Conservation (phyloP, 1,284 basidiomycete species). For the Sporisorium reilianum region DNA sequence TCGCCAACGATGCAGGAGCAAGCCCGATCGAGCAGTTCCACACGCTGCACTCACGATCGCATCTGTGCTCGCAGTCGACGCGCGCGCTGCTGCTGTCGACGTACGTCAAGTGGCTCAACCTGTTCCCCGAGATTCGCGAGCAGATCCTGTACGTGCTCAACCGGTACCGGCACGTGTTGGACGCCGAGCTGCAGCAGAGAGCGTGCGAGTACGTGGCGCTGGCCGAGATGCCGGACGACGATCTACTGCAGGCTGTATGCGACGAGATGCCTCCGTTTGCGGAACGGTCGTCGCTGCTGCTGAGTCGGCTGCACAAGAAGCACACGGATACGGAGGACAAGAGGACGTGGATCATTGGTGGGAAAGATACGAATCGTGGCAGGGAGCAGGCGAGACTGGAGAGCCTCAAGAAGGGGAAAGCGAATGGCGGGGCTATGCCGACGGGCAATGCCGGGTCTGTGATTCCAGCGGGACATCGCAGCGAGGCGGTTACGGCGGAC, state of each 20-base stretch:
- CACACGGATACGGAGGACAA: conserved; percentile 84
- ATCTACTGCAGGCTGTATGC: conserved; percentile 90
- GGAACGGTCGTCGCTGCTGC: conserved; percentile 84
- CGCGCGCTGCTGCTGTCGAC: conserved; percentile 92
- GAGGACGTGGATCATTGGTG: conserved; percentile 93
- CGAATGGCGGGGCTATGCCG: conserved; percentile 65
- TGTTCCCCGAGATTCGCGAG: conserved; percentile 97
- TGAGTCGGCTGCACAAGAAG: conserved; percentile 86
- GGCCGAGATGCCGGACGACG: conserved; percentile 76
- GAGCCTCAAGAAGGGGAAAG: conserved; percentile 70
- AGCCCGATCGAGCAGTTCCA: conserved; percentile 96
- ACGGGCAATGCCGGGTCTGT: conserved; percentile 51
- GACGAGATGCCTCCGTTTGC: conserved; percentile 99
- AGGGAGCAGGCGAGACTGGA: conserved; percentile 75
- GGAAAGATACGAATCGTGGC: conserved; percentile 88
- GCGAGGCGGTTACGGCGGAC: conserved; percentile 53
- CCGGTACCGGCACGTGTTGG: conserved; percentile 92
- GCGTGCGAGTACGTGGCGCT: conserved; percentile 76
- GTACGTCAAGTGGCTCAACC: conserved; percentile 99
- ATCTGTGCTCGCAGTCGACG: conserved; percentile 91
- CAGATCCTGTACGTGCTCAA: conserved; percentile 95
- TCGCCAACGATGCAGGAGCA: conserved; percentile 93
- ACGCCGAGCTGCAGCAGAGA: conserved; percentile 96
- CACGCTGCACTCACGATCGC: conserved; percentile 91
- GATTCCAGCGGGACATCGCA: conserved; percentile 48